Conservation (phyloP, 768 basidiomycete genomes). For the Fomitopsis pulvina region DNA sequence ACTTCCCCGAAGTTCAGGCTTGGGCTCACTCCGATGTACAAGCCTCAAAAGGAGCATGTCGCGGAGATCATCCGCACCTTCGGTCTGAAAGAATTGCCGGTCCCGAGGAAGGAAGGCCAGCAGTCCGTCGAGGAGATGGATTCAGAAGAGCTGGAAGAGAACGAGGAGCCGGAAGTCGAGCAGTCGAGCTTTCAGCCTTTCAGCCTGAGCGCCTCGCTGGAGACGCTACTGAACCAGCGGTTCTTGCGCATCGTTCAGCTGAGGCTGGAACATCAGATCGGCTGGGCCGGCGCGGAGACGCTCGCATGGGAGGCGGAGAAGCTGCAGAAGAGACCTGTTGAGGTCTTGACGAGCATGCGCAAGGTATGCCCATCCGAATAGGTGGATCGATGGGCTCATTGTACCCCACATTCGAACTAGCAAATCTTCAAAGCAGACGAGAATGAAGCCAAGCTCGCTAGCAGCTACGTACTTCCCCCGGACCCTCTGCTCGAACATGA, state of each 20-base stretch:
- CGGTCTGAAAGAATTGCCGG: conserved; percentile 33
- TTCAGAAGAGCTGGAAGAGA: conserved; percentile 14
- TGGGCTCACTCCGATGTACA: conserved; percentile 54
- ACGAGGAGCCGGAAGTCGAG: conserved; percentile 17
- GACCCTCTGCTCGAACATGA: conserved; percentile 42
- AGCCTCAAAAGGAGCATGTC: conserved; percentile 47
- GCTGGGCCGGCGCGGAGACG: conserved; percentile 66
- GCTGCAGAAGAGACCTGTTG: conserved; percentile 33
- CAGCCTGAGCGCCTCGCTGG: conserved; percentile 57
- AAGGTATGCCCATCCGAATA: conserved; percentile 21
- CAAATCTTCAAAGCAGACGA: conserved; percentile 33
- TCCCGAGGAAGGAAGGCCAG: not conserved
- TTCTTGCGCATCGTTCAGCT: conserved; percentile 49
- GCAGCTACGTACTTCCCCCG: conserved; percentile 41
- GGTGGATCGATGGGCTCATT: not conserved
- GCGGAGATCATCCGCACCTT: conserved; percentile 43
- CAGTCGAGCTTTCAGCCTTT: conserved; percentile 47
- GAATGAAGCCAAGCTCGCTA: conserved; percentile 32
- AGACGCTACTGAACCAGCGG: conserved; percentile 51
- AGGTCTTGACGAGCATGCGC: conserved; percentile 28
- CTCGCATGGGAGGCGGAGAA: conserved; percentile 41
- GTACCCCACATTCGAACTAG: conserved; percentile 4
- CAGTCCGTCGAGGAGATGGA: not conserved
- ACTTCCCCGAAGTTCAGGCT: conserved; percentile 48
- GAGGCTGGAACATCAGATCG: conserved; percentile 42